A percentile compares a stretch with the other conserved stretches of the same genome.
phyloP scores from a whole-genome alignment of 169 alveolate genomes.

The Plasmodium gallinaceum region DNA sequence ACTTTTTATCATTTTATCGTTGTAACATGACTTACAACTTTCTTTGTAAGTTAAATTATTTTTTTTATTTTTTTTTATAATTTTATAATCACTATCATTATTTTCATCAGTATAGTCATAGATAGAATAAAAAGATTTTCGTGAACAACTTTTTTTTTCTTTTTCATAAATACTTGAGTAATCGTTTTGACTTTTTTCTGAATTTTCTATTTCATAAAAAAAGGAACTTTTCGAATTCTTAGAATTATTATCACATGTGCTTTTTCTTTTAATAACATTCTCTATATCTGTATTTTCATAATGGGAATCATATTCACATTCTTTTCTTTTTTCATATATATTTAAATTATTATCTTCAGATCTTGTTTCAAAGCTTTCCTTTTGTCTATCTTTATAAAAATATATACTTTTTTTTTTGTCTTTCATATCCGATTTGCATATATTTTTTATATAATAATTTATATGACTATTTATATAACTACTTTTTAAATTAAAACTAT shows the following conservation, averaged over 20 bases:
- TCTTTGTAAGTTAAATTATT: background rate
- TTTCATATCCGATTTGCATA: background rate
- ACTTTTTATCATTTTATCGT: background rate
- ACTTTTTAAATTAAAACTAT: too few relatives aligned
- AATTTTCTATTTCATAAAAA: slow-evolving; percentile 43
- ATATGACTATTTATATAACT: too few relatives aligned
- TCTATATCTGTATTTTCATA: slow-evolving; percentile 1
- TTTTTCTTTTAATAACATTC: background rate
- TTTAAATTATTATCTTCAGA: slow-evolving; percentile 16
- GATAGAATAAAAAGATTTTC: slow-evolving; percentile 55
- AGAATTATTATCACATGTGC: slow-evolving; percentile 1
- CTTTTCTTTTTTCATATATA: background rate
- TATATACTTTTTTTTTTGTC: slow-evolving; percentile 25
- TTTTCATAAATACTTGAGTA: background rate
- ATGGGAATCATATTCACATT: background rate
- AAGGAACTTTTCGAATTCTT: slow-evolving; percentile 24
- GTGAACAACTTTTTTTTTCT: slow-evolving; percentile 19
- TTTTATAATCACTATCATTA: slow-evolving; percentile 40
- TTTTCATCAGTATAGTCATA: slow-evolving; percentile 59
- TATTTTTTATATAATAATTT: background rate
- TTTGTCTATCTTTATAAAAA: slow-evolving; percentile 32
- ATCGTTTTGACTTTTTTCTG: slow-evolving; percentile 10
- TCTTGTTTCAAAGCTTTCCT: background rate
- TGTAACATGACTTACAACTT: background rate
- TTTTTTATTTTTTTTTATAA: slow-evolving; percentile 3